Percentiles rank a stretch among this genome's conserved stretches.
phyloP scores from a whole-genome alignment of 805 yeast species.

The Schizosaccharomyces japonicus region DNA sequence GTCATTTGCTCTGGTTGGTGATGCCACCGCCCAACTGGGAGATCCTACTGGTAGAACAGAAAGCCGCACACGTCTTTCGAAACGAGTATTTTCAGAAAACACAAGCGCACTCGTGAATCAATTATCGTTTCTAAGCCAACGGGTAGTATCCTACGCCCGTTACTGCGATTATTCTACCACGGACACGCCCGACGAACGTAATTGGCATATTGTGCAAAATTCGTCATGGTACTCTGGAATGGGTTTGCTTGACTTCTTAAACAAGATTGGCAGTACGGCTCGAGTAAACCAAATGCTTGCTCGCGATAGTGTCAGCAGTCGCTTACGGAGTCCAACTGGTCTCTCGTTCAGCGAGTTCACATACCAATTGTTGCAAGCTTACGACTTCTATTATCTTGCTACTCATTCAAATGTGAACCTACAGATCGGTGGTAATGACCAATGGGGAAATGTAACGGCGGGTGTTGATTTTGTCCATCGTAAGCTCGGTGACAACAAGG shows the following conservation, averaged over 20 bases:
- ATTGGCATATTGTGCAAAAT: constrained; percentile 30
- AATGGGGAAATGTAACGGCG: constrained; percentile 94
- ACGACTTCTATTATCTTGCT: constrained; percentile 68
- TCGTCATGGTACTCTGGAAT: constrained; percentile 68
- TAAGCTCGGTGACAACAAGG: constrained; percentile 14
- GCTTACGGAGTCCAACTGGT: constrained; percentile 20
- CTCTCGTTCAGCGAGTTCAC: constrained; percentile 85
- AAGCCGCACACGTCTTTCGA: constrained; percentile 43
- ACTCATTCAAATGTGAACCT: constrained; percentile 32
- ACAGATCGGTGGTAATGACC: constrained; percentile 86
- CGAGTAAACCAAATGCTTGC: constrained; percentile 71
- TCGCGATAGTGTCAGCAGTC: constrained; percentile 55
- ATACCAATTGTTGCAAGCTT: constrained; percentile 81
- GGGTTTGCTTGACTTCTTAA: constrained; percentile 52
- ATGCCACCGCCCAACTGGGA: constrained; percentile 89
- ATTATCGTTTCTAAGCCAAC: constrained; percentile 32
- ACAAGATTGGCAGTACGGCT: constrained; percentile 51
- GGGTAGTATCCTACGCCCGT: constrained; percentile 39
- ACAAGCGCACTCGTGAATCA: constrained; percentile 37
- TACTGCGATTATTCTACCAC: constrained; percentile 18
- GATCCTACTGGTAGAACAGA: constrained; percentile 84
- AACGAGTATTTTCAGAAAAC: constrained; percentile 29
- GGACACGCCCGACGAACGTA: constrained; percentile 2
- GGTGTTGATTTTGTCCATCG: constrained; percentile 72
- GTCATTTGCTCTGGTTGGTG: constrained; percentile 24